Conservation (phyloP, 495 filamentous ascomycete genomes). For the Penicillium simplicissimum region DNA sequence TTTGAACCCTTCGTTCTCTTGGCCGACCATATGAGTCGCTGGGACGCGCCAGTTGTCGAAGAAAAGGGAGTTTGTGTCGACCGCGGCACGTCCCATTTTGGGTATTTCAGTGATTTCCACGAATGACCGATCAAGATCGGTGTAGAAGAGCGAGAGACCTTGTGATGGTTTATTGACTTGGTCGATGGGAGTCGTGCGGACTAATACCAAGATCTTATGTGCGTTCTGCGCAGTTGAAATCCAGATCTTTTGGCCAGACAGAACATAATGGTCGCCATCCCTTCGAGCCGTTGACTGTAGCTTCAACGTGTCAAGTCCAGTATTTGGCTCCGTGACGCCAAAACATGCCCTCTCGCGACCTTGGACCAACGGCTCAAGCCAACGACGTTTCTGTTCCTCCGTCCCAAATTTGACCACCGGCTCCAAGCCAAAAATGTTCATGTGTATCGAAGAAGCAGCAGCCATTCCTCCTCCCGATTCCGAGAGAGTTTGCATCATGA, state of each 20-base stretch:
- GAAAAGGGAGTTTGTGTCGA: slow-evolving; percentile 80
- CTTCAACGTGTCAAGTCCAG: slow-evolving; percentile 70
- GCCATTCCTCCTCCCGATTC: slow-evolving; percentile 75
- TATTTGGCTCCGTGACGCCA: slow-evolving; percentile 64
- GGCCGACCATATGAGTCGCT: slow-evolving; percentile 58
- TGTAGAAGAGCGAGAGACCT: slow-evolving; percentile 73
- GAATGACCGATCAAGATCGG: slow-evolving; percentile 58
- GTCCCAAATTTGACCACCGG: slow-evolving; percentile 70
- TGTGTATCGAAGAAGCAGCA: slow-evolving; percentile 72
- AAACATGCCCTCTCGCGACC: slow-evolving; percentile 63
- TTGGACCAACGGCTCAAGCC: slow-evolving; percentile 62
- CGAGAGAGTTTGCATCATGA: slow-evolving; percentile 80
- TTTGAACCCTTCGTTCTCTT: slow-evolving; percentile 70
- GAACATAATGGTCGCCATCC: slow-evolving; percentile 49
- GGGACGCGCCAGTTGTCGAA: slow-evolving; percentile 70
- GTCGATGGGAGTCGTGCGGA: slow-evolving; percentile 66
- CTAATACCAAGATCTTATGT: slow-evolving; percentile 71
- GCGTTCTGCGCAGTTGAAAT: slow-evolving; percentile 76
- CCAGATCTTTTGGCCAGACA: slow-evolving; percentile 80
- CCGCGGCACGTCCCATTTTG: slow-evolving; percentile 74
- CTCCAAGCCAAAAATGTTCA: slow-evolving; percentile 75
- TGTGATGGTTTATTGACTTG: slow-evolving; percentile 63
- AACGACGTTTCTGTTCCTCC: slow-evolving; percentile 55
- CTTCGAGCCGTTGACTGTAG: slow-evolving; percentile 58
- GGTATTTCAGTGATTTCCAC: slow-evolving; percentile 26